These are phyloP conservation scores for Candida coquimbonensis DNA, from an alignment of 805 yeast genomes.

Conservation along the genomic window DNA sequence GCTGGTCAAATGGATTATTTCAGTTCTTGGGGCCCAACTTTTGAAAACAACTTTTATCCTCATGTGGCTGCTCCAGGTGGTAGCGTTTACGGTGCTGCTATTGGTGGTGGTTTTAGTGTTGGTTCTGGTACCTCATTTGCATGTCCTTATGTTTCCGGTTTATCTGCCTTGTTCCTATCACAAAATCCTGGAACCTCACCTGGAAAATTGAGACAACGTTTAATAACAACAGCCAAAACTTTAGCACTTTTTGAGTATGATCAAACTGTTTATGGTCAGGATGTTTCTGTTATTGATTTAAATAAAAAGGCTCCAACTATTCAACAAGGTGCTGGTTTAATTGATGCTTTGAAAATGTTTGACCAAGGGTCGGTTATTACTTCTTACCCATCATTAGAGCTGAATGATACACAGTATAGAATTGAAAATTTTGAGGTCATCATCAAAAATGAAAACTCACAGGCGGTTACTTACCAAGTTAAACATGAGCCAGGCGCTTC, in stretches of 20 bases:
- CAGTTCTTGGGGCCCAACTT: conserved; percentile 16
- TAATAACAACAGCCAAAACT: conserved; percentile 7
- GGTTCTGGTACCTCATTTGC: conserved; percentile 16
- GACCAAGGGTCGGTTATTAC: conserved; percentile 5
- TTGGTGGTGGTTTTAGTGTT: conserved; percentile 5
- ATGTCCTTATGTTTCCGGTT: conserved; percentile 14
- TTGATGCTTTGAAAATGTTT: conserved; percentile 9
- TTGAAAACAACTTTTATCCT: conserved; percentile 13
- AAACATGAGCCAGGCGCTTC: conserved; percentile 7
- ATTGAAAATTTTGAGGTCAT: conserved; percentile 8
- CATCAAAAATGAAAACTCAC: conserved; percentile 7
- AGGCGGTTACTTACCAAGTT: conserved; percentile 8
- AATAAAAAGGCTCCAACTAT: conserved; percentile 7
- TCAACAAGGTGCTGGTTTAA: conserved; percentile 15
- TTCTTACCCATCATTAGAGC: conserved; percentile 7
- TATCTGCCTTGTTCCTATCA: conserved; percentile 9
- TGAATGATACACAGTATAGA: conserved; percentile 12
- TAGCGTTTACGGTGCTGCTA: conserved; percentile 9
- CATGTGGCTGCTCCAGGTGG: conserved; percentile 16
- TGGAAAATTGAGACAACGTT: conserved; percentile 1
- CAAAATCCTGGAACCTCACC: conserved; percentile 4
- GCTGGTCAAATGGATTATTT: conserved; percentile 12
- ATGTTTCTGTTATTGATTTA: conserved; percentile 2
- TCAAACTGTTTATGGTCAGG: neutral
- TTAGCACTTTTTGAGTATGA: conserved; percentile 1